phyloP scores from a whole-genome alignment of 176 grass and related monocot genomes.

The Aegilops longissima region DNA sequence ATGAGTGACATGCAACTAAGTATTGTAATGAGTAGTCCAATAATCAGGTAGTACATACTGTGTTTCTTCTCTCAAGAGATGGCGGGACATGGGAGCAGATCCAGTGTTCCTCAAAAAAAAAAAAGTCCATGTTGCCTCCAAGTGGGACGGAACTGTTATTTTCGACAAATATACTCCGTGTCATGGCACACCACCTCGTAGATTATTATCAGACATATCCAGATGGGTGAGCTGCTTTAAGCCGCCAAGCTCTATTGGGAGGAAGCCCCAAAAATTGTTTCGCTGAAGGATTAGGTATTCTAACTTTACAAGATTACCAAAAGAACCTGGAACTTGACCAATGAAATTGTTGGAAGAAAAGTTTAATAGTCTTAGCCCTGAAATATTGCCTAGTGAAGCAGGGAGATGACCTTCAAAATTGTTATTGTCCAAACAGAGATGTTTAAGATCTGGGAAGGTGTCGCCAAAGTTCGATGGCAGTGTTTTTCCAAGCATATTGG shows the following conservation, averaged over 20 bases:
- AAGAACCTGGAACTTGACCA: no score
- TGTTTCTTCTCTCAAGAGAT: not conserved
- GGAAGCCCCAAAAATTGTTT: not conserved
- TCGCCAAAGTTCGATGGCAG: no score
- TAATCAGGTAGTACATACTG: no score
- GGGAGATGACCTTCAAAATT: no score
- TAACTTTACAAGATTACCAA: no score
- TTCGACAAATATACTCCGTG: not conserved
- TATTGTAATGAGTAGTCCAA: not conserved
- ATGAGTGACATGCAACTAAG: not conserved
- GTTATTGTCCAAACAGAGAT: no score
- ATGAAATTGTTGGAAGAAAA: no score
- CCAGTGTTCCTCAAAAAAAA: not conserved
- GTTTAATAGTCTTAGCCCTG: no score
- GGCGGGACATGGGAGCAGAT: not conserved
- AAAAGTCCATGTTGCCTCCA: not conserved
- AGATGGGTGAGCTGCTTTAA: not conserved
- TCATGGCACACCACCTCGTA: not conserved
- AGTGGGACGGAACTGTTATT: not conserved
- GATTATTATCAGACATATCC: slow-evolving; percentile 14
- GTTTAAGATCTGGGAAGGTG: no score
- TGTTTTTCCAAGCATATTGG: no score
- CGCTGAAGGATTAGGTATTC: not conserved
- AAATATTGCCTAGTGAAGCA: no score
- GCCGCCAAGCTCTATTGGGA: not conserved